Evolutionary conservation across 2,329 filamentous ascomycete genomes (phyloP).

Genomic region (Hyphodiscus sp.): DNA sequence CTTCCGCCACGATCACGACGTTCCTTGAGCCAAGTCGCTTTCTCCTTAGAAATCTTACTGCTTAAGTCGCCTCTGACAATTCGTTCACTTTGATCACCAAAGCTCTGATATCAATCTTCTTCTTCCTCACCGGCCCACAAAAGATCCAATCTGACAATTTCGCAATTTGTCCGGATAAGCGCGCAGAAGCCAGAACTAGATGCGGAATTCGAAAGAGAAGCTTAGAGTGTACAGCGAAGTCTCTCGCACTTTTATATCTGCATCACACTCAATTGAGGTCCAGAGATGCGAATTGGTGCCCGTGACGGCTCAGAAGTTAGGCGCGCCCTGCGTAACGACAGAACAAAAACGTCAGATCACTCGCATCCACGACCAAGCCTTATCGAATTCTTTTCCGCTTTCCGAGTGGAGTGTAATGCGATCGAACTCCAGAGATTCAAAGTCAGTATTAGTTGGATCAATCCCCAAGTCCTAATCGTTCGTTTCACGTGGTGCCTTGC

Average conservation of each 20-base stretch:
- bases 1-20: neutral
- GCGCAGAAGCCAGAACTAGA: neutral
- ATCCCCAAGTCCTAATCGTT: neutral
- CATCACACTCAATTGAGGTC: neutral
- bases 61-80: neutral
- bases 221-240: neutral
- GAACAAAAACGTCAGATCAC: slow-evolving; percentile 7
- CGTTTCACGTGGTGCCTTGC: slow-evolving; percentile 22
- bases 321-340: slow-evolving; percentile 9
- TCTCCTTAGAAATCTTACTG: neutral
- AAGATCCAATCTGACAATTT: neutral
- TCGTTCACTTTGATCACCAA: neutral
- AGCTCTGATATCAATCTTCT: neutral
- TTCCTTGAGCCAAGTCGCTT: neutral
- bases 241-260: neutral
- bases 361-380: neutral
- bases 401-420: neutral
- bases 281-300: neutral
- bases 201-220: neutral
- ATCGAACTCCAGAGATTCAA: neutral
- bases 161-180: neutral
- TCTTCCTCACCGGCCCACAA: neutral
- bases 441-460: neutral
- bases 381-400: neutral
- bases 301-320: neutral